phyloP scores from a whole-genome alignment of 306 rosid species.

The Morella rubra region DNA sequence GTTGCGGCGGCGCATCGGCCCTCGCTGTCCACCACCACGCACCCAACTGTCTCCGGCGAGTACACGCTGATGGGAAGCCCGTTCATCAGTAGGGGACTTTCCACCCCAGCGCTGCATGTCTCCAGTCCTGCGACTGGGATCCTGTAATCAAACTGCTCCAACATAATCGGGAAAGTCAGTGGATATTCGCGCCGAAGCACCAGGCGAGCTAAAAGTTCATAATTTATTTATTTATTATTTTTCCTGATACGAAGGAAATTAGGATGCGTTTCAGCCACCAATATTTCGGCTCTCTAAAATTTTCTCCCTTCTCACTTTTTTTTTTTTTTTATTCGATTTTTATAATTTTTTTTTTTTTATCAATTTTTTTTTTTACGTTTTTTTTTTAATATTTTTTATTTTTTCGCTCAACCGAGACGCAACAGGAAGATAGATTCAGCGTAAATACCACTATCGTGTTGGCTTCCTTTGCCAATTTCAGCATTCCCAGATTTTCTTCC shows the following conservation, averaged over 20 bases:
- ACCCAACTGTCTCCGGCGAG: conserved; percentile 93
- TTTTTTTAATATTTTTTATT: no score
- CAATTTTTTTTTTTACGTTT: no score
- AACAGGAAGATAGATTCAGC: neutral
- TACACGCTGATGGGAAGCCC: conserved; percentile 82
- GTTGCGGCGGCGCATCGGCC: conserved; percentile 87
- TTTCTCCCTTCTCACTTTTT: no score
- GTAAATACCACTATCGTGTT: conserved; percentile 73
- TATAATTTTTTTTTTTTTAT: no score
- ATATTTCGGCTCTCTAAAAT: no score
- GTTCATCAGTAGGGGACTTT: conserved; percentile 69
- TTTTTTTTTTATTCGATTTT: no score
- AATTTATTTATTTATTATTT: neutral
- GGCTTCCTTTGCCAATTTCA: conserved; percentile 87
- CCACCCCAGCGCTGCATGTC: conserved; percentile 52
- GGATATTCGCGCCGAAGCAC: no score
- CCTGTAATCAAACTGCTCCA: conserved; percentile 73
- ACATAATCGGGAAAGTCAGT: neutral
- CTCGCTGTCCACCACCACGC: conserved; percentile 78
- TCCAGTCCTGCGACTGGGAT: conserved; percentile 52
- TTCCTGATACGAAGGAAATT: neutral
- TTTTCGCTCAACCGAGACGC: no score
- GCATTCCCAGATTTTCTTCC: conserved; percentile 77
- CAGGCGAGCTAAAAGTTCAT: no score
- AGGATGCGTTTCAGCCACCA: no score